Base-by-base conservation (phyloP, 2,329 filamentous ascomycete species). In the Nemania serpens region DNA sequence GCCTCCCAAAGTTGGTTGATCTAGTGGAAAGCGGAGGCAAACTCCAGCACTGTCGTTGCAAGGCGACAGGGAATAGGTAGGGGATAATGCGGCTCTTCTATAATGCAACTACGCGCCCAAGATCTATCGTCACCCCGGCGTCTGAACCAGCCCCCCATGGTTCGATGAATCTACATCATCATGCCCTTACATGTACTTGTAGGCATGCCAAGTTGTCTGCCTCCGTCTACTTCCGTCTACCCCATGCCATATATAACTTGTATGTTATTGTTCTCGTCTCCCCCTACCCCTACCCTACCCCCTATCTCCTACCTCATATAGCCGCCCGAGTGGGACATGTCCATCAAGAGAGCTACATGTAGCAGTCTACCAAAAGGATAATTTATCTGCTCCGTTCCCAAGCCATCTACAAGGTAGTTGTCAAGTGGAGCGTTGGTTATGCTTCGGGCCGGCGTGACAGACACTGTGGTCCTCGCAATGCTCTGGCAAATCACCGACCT, bases 31-130 rank as follows among this genome's bases (percentile, higher is more conserved):
- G 45, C 33, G 39, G 46, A 42, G 47, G 46, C n/a, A 20, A 22
- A 48, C 41, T 50, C 57, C 47, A 36, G 56, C 17, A 3, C 17
- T 49, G 56, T 59, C 59, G 55, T 61, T 51, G 43, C 17, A 18
- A 36, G 59, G 55, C 15, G 49, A 54, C 49, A 34, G 53, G 59
- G 54, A 41, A 54, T 33, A 46, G 25, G 33, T 47, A 56, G 33
- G 45, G 50, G 49, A 61, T 63, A 57, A 51, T 63, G 61, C 61
- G 61, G 61, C 61, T 63, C 61, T 63, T 63, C 49, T 51, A 57
- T 63, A 58, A 63, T 63, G 49, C 61, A 48, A 62, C 60, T 62
- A 59, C 57, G 56, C 57, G 57, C 60, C 48, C 39, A 56, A 56
- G 20, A 36, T 54, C 51, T 42, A 53, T 56, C 55, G 22, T 51